Evolutionary conservation across 768 basidiomycete species (phyloP).

Genomic region (button mushroom (Agaricus bisporus)): DNA sequence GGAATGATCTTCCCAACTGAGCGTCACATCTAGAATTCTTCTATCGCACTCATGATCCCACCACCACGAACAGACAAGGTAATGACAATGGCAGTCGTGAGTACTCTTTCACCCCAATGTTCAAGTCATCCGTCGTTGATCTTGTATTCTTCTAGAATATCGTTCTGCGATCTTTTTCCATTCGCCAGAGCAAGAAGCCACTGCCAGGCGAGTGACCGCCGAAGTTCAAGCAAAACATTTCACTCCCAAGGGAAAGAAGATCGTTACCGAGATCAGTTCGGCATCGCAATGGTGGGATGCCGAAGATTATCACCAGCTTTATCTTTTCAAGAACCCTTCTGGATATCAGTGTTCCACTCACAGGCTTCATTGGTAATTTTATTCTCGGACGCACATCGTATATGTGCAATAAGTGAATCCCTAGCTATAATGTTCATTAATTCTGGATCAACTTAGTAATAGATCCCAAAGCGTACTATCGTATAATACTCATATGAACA

Average conservation of each 20-base stretch:
- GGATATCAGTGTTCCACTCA: constrained; percentile 95
- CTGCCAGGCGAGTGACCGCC: constrained; percentile 71
- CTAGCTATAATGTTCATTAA: constrained; percentile 1
- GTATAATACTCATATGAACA: no score
- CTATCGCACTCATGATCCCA: constrained; percentile 92
- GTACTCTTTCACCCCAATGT: constrained; percentile 20
- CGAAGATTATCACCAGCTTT: constrained; percentile 81
- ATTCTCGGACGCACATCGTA: not conserved
- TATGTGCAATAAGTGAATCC: not conserved
- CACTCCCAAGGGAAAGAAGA: constrained; percentile 61
- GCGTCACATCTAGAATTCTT: constrained; percentile 63
- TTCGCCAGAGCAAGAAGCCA: constrained; percentile 61
- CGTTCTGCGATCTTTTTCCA: constrained; percentile 88
- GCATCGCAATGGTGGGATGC: constrained; percentile 79
- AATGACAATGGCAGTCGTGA: constrained; percentile 71
- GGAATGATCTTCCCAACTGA: not conserved
- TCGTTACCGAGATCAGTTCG: constrained; percentile 69
- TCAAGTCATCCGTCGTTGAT: not conserved
- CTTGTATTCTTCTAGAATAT: constrained; percentile 53
- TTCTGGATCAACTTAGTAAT: not conserved
- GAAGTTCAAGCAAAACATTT: constrained; percentile 85
- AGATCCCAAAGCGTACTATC: not conserved
- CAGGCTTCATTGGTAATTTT: constrained; percentile 67
- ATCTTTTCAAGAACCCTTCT: constrained; percentile 74
- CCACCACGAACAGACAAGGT: constrained; percentile 76